Base-by-base conservation (phyloP, 805 yeast species). In the Metschnikowia drakensbergensis region DNA sequence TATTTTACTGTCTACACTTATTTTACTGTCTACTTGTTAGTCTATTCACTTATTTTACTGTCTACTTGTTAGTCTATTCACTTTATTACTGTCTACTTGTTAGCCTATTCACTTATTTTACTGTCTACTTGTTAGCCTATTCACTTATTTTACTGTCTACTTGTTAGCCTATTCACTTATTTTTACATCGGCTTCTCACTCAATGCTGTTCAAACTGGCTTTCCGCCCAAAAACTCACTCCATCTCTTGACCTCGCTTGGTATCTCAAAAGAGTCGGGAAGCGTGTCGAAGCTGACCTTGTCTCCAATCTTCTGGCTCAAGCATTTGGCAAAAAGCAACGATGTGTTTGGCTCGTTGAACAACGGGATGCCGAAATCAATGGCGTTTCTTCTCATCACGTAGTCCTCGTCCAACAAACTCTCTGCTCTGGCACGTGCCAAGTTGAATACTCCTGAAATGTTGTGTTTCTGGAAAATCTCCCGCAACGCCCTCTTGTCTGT, bases 331-430 rank as follows among this genome's bases (percentile, higher is more conserved):
- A 94, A 94, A 59, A 94, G 72, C 60, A 83, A 65, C 2, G 97
- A 86, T 23, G 99, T 95, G 66, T 89, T 83, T 55, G 98, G 97
- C 75, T 94, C 99, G 66, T 92, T 94, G 77, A 94, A 92, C 65
- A 94, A 76, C 37, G 99, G 97, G 62, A 92, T 85, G 52, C 88
- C 98, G 67, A 94, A 94, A 69, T 94, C 99, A 72, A 94, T 95
- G 42, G 99, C 98, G 68, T 94, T 94, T 76, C 99, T 86, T 77
- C 99, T 86, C 99, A 94, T 94, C 50, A 92, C 84, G 69, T 94
- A 94, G 71, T 94, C 97, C 69, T 86, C 85, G 64, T 94, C 97
- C 55, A 81, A 69, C 55, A 88, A 77, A 55, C 79, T 73, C 61
- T 88, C 95, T 38, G 98, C 99, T 66, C 97, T 82, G 37, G 88